Conservation (phyloP, 2,329 filamentous ascomycete genomes). For the Rhynchosporium graminicola region DNA sequence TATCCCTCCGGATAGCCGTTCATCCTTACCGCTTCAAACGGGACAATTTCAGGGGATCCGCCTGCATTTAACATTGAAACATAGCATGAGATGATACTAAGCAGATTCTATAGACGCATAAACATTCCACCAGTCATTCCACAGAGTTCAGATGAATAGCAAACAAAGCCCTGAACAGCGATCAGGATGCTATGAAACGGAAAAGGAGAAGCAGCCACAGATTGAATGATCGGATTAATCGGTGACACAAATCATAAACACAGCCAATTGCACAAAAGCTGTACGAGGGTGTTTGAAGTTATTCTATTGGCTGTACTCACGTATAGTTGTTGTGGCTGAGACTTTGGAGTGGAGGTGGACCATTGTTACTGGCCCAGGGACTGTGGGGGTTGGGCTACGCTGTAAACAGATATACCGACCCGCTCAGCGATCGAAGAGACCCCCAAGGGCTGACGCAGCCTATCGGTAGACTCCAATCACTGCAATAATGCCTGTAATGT, state of each 20-base stretch:
- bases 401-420: neutral
- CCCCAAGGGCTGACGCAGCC: conserved; percentile 1
- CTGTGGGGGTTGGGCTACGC: conserved; percentile 4
- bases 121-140: conserved; percentile 24
- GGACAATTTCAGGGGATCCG: conserved; percentile 14
- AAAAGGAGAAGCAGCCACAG: conserved; percentile 1
- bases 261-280: conserved; percentile 16
- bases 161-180: conserved; percentile 30
- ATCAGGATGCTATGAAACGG: conserved; percentile 26
- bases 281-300: conserved; percentile 13
- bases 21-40: conserved; percentile 18
- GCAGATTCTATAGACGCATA: conserved; percentile 24
- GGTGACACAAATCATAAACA: conserved; percentile 19
- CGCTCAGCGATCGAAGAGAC: conserved; percentile 5
- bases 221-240: neutral
- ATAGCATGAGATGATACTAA: conserved; percentile 26
- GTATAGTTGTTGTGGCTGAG: conserved; percentile 12
- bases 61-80: conserved; percentile 30
- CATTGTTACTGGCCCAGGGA: neutral
- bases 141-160: conserved; percentile 18
- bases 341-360: neutral
- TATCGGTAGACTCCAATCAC: neutral
- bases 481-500: neutral
- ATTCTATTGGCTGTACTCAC: conserved; percentile 1
- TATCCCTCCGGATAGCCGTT: neutral